Conservation (phyloP, 441 rosid species). For the Croton laevigatus region DNA sequence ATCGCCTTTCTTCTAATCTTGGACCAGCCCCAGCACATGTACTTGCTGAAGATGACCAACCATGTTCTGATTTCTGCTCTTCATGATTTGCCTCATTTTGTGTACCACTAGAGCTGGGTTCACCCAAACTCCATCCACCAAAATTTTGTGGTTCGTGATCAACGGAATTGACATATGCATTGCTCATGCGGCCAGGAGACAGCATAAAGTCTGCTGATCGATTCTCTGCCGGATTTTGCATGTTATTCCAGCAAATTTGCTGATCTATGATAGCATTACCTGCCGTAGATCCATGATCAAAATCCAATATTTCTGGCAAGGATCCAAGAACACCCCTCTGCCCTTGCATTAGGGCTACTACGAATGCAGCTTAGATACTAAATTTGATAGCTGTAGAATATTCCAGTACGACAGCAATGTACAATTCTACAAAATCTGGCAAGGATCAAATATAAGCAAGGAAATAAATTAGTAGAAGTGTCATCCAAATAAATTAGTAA, state of each 20-base stretch:
- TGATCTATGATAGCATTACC: conserved; percentile 52
- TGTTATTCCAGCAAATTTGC: conserved; percentile 61
- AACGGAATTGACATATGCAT: conserved; percentile 39
- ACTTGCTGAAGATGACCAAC: conserved; percentile 38
- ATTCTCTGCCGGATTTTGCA: conserved; percentile 47
- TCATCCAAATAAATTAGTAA: not conserved
- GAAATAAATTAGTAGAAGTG: not conserved
- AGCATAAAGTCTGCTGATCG: conserved; percentile 44
- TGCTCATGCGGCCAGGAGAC: conserved; percentile 36
- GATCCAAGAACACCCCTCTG: conserved; percentile 74
- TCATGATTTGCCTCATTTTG: conserved; percentile 33
- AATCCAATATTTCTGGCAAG: conserved; percentile 65
- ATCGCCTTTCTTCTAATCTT: conserved; percentile 40
- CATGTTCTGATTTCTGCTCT: conserved; percentile 38
- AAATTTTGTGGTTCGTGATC: conserved; percentile 50
- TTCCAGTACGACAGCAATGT: conserved; percentile 14
- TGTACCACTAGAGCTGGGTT: conserved; percentile 45
- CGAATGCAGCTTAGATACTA: conserved; percentile 16
- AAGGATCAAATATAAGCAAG: not conserved
- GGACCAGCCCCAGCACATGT: conserved; percentile 33
- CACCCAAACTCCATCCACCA: conserved; percentile 52
- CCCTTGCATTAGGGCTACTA: conserved; percentile 71
- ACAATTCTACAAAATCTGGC: conserved; percentile 15
- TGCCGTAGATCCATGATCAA: conserved; percentile 77
- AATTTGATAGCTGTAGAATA: conserved; percentile 10